Conservation (phyloP, 2,329 filamentous ascomycete species). For the Pyrenochaeta sp. region DNA sequence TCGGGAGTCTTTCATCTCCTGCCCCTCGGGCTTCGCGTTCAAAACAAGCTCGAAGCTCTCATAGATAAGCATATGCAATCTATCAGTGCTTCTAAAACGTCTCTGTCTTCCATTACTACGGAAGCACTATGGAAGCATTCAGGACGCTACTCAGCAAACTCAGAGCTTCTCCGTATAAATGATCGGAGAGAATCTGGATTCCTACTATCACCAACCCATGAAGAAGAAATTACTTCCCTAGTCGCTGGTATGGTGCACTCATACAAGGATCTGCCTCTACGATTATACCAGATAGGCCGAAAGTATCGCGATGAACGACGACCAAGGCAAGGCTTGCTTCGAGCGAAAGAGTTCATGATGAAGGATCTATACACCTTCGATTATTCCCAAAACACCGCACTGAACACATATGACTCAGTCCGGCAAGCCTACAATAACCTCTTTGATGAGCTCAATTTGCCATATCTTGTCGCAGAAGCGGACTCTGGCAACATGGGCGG, state of each 20-base stretch:
- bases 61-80: conserved; percentile 89
- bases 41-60: conserved; percentile 84
- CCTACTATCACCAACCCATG: conserved; percentile 89
- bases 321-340: conserved; percentile 85
- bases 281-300: conserved; percentile 89
- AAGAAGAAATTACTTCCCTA: conserved; percentile 91
- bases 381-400: conserved; percentile 68
- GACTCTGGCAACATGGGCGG: conserved; percentile 98
- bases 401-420: conserved; percentile 82
- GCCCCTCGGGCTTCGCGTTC: conserved; percentile 84
- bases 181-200: conserved; percentile 80
- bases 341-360: conserved; percentile 94
- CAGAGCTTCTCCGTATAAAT: conserved; percentile 83
- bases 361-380: conserved; percentile 99
- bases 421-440: conserved; percentile 76
- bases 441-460: conserved; percentile 83
- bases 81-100: conserved; percentile 81
- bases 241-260: conserved; percentile 78
- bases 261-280: conserved; percentile 84
- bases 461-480: conserved; percentile 84
- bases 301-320: conserved; percentile 95
- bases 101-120: conserved; percentile 85
- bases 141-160: conserved; percentile 77
- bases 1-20: conserved; percentile 92
- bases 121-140: conserved; percentile 84